phyloP scores from a whole-genome alignment of 495 filamentous ascomycete species.

The Aspergillus mulundensis region DNA sequence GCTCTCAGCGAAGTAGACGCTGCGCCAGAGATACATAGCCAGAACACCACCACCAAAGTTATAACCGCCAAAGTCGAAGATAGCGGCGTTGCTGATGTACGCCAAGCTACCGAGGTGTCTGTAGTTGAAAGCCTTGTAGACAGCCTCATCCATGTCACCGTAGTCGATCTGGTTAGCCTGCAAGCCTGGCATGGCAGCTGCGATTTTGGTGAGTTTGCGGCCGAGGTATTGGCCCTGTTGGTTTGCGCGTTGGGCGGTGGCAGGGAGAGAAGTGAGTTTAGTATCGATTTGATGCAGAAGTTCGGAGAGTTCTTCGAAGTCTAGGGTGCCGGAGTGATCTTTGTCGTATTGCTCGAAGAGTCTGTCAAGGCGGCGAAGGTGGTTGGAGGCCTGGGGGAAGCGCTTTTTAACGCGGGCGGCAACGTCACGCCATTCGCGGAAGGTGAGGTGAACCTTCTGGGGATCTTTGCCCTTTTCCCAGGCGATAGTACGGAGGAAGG shows the following conservation, averaged over 20 bases:
- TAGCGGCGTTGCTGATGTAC: constrained; percentile 92
- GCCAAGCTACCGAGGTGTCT: constrained; percentile 87
- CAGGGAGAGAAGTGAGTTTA: constrained; percentile 80
- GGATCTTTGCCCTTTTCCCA: constrained; percentile 91
- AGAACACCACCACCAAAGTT: constrained; percentile 79
- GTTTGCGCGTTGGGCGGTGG: constrained; percentile 93
- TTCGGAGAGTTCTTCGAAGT: constrained; percentile 87
- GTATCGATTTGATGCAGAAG: constrained; percentile 86
- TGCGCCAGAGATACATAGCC: constrained; percentile 95
- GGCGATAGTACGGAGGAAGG: constrained; percentile 82
- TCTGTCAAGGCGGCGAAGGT: constrained; percentile 82
- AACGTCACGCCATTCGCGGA: constrained; percentile 81
- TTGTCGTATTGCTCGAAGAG: constrained; percentile 90
- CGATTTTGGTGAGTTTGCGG: constrained; percentile 90
- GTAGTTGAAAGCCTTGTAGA: constrained; percentile 96
- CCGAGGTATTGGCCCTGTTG: constrained; percentile 95
- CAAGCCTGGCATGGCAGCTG: constrained; percentile 72
- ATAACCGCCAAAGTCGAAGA: constrained; percentile 84
- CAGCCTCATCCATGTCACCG: constrained; percentile 86
- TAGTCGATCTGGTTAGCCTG: constrained; percentile 73
- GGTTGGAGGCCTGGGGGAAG: constrained; percentile 89
- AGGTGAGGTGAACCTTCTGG: constrained; percentile 74
- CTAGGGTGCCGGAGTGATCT: constrained; percentile 86
- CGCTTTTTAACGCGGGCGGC: constrained; percentile 77
- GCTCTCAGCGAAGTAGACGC: constrained; percentile 96